phyloP scores from a whole-genome alignment of 192 early-diverging fungal species.

The Coemansia sp. region DNA sequence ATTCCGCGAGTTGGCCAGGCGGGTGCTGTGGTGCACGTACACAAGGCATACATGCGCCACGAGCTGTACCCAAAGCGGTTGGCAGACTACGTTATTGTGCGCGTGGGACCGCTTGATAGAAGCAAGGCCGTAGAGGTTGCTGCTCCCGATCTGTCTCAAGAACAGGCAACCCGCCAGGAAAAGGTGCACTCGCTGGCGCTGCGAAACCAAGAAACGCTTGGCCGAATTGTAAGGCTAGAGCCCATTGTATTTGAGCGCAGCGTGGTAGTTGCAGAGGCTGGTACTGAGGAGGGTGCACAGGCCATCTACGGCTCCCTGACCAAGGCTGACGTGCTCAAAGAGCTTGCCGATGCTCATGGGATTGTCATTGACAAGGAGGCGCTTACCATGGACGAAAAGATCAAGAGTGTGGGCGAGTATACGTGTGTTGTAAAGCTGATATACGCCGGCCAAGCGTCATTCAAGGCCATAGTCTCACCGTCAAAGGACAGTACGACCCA shows the following conservation, averaged over 20 bases:
- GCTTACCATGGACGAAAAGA: slow-evolving; percentile 53
- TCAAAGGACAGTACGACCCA: not conserved
- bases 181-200: slow-evolving; percentile 39
- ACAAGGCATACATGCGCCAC: slow-evolving; percentile 51
- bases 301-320: slow-evolving; percentile 48
- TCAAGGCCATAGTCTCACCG: slow-evolving; percentile 32
- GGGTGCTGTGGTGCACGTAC: slow-evolving; percentile 39
- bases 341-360: slow-evolving; percentile 32
- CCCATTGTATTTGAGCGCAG: slow-evolving; percentile 51
- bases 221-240: slow-evolving; percentile 22
- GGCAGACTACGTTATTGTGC: slow-evolving; percentile 44
- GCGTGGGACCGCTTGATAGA: slow-evolving; percentile 45
- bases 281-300: slow-evolving; percentile 10
- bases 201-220: slow-evolving; percentile 43
- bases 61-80: slow-evolving; percentile 53
- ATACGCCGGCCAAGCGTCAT: slow-evolving; percentile 47
- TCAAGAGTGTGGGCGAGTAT: slow-evolving; percentile 52
- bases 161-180: slow-evolving; percentile 9
- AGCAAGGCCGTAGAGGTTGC: slow-evolving; percentile 11
- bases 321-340: slow-evolving; percentile 45
- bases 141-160: not conserved
- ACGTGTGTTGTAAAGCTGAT: slow-evolving; percentile 48
- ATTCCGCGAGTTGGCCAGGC: slow-evolving; percentile 41
- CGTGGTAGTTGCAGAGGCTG: slow-evolving; percentile 16
- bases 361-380: slow-evolving; percentile 44